A percentile compares a stretch with the other conserved stretches of the same genome.
These are phyloP conservation scores for Arachnopeziza araneosa DNA, from an alignment of 2,329 filamentous ascomycete species.

Conservation along the genomic window DNA sequence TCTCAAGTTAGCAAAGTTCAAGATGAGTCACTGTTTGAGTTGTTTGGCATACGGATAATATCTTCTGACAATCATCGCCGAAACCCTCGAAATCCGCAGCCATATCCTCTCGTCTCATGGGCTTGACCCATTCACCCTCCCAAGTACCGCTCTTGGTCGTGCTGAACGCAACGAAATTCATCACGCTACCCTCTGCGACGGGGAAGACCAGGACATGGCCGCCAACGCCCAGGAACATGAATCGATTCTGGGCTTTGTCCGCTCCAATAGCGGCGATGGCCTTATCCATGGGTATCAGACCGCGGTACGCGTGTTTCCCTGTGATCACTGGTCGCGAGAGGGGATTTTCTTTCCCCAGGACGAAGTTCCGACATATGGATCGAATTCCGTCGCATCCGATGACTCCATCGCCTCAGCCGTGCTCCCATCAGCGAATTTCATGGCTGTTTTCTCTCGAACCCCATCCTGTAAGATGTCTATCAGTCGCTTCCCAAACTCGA, in stretches of 20 bases:
- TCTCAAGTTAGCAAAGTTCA: not conserved
- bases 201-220: slow-evolving; percentile 56
- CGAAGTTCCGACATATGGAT: slow-evolving; percentile 40
- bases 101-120: slow-evolving; percentile 37
- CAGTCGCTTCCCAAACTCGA: slow-evolving; percentile 30
- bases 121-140: slow-evolving; percentile 33
- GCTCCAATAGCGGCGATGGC: slow-evolving; percentile 43
- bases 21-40: not conserved
- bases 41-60: no score
- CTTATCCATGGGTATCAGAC: slow-evolving; percentile 49
- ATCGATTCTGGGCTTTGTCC: slow-evolving; percentile 37
- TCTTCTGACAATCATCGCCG: no score
- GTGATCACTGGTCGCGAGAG: slow-evolving; percentile 38
- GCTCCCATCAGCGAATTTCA: slow-evolving; percentile 39
- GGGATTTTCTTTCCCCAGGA: not conserved
- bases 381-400: slow-evolving; percentile 52
- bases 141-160: slow-evolving; percentile 9
- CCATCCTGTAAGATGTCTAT: slow-evolving; percentile 11
- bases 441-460: slow-evolving; percentile 19
- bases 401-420: slow-evolving; percentile 32
- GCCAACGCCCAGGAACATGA: slow-evolving; percentile 40
- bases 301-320: slow-evolving; percentile 54
- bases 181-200: slow-evolving; percentile 44
- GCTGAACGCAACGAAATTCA: slow-evolving; percentile 49
- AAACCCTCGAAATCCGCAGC: slow-evolving; percentile 35